Conservation (phyloP, 1,139 yeast species). For the Pichia sp. region DNA sequence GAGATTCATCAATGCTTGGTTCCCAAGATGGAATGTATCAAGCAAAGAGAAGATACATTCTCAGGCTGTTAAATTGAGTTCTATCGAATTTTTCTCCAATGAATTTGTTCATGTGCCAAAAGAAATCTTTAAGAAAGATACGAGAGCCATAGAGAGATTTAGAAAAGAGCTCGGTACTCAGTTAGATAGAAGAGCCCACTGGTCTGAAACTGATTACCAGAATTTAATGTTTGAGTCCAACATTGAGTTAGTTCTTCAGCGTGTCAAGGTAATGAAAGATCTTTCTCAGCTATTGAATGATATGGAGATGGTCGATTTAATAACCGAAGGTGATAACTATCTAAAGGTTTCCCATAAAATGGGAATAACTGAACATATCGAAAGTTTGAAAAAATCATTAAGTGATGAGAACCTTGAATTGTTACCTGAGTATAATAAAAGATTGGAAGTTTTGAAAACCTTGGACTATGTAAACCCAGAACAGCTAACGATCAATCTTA, state of each 20-base stretch:
- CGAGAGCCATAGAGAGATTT: neutral
- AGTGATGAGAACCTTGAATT: conserved; percentile 87
- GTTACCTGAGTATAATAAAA: conserved; percentile 89
- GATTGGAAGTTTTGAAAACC: conserved; percentile 69
- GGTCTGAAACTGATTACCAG: conserved; percentile 42
- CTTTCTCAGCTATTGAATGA: conserved; percentile 20
- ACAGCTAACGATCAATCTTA: conserved; percentile 54
- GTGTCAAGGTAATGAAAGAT: conserved; percentile 27
- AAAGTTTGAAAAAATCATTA: conserved; percentile 53
- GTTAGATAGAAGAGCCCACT: conserved; percentile 32
- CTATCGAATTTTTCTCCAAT: conserved; percentile 49
- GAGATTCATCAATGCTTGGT: conserved; percentile 25
- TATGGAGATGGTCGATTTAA: conserved; percentile 34
- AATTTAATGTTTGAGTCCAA: conserved; percentile 47
- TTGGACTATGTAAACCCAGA: conserved; percentile 67
- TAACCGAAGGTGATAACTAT: conserved; percentile 44
- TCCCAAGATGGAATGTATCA: conserved; percentile 27
- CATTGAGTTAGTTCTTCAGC: conserved; percentile 42
- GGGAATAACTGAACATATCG: conserved; percentile 48
- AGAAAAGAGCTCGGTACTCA: conserved; percentile 24
- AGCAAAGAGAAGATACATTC: conserved; percentile 30
- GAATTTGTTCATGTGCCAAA: conserved; percentile 39
- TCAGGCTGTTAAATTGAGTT: conserved; percentile 43
- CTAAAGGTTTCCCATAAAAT: conserved; percentile 45
- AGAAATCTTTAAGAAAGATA: conserved; percentile 4